These are phyloP conservation scores for Aspergillus hiratsukae DNA, from an alignment of 2,329 filamentous ascomycete genomes.

Conservation along the genomic window DNA sequence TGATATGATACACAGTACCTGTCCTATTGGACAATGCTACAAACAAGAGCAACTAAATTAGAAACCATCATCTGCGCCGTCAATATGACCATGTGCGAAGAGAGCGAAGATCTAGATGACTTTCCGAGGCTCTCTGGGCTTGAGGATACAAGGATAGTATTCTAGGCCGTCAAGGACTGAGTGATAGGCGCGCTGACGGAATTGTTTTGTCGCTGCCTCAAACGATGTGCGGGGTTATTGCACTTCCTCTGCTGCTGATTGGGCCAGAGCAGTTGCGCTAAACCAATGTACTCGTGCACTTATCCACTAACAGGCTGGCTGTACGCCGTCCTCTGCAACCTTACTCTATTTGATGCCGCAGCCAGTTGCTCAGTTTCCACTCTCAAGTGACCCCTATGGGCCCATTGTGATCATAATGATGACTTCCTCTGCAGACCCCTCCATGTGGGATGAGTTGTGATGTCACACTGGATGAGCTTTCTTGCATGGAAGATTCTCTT, in stretches of 20 bases:
- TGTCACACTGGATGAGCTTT: not conserved
- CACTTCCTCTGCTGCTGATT: constrained; percentile 9
- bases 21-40: no score
- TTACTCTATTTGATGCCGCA: constrained; percentile 10
- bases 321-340: constrained; percentile 6
- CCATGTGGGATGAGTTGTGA: not conserved
- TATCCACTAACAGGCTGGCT: not conserved
- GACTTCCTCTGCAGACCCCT: not conserved
- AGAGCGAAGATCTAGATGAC: not conserved
- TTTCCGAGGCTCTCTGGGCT: not conserved
- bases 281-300: constrained; percentile 7
- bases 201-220: not conserved
- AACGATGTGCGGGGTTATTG: constrained; percentile 14
- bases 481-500: not conserved
- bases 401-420: constrained; percentile 13
- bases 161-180: not conserved
- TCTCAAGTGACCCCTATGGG: constrained; percentile 1
- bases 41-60: not conserved
- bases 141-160: not conserved
- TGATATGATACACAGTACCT: not conserved
- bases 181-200: not conserved
- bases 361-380: not conserved
- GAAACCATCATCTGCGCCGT: constrained; percentile 7
- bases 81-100: constrained; percentile 6
- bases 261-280: constrained; percentile 8